These are phyloP conservation scores for Raddia distichophylla DNA, from an alignment of 176 grass and related monocot species.

Conservation along the genomic window DNA sequence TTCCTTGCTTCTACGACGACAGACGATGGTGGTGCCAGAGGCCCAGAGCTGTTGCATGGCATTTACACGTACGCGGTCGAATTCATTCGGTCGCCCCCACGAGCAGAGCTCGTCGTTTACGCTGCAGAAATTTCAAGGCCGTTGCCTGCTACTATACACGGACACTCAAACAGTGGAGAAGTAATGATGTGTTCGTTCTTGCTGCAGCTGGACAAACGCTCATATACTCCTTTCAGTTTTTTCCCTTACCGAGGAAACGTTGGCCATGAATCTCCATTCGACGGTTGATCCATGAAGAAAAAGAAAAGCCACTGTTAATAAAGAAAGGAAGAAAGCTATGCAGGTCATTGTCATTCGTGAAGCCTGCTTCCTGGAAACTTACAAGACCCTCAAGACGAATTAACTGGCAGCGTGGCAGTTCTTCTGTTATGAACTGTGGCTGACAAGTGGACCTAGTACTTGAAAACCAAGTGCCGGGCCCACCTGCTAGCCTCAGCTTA, in stretches of 20 bases:
- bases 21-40: background rate
- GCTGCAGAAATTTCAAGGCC: background rate
- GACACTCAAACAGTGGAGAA: background rate
- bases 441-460: background rate
- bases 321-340: background rate
- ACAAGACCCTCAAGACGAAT: background rate
- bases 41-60: background rate
- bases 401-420: background rate
- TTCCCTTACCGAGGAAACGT: background rate
- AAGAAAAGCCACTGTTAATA: background rate
- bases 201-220: background rate
- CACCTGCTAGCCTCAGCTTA: background rate
- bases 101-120: background rate
- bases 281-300: conserved; percentile 2
- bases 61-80: background rate
- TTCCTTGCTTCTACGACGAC: background rate
- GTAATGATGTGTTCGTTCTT: background rate
- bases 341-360: background rate
- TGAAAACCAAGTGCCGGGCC: background rate
- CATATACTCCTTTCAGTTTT: background rate
- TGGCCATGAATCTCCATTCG: background rate
- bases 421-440: background rate
- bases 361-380: conserved; percentile 38
- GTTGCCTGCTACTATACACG: background rate
- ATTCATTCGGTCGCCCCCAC: background rate